Evolutionary conservation across 208 protist genomes (phyloP), one percentile per base, ranked within the genome.

Genomic region (Porcisia hertigi): DNA sequence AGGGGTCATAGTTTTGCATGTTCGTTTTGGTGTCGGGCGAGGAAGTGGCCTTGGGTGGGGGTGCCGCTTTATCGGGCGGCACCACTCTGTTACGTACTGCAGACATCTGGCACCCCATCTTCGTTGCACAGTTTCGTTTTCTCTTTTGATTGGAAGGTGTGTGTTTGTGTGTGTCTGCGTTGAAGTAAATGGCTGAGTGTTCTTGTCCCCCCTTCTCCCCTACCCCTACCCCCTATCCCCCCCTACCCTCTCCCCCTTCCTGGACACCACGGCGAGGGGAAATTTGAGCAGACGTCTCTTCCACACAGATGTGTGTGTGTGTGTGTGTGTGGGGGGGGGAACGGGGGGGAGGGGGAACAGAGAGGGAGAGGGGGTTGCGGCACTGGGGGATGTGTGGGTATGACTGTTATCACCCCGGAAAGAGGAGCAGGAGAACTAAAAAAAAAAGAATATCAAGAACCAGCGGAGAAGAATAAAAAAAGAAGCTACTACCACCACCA

Each of bases 21-120:
- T 2, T 4, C 23, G 23, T 14, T 47, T 47, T 16, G 66, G 47
- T 59, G 70, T 66, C 65, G 1, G 71, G 70, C 39, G 71, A 55
- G 23, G 16, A 39, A 9, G 62, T 54, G 39, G 34, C 34, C 1
- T 20, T 52, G 12, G 72, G 43, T 34, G 55, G 20, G 20, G 70
- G 18, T 49, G 41, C 20, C 43, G 43, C 18, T 9, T n/a, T 14
- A 34, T 65, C 71, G 20, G 47, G 66, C 30, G 49, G n/a, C 20
- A 23, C 23, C 20, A 60, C 71, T 36, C 57, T 73, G 57, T 49
- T 43, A 6, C 77, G 60, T 18, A 69, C 73, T 4, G 59, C 69
- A 34, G 84, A 85, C 1, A 77, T 36, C 30, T 75, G 75, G 75
- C 80, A 88, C 14, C 84, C 81, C 84, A 86, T 88, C 58, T 8